Base-by-base conservation (phyloP, 2,329 filamentous ascomycete genomes). In the Huntiella bhutanensis region DNA sequence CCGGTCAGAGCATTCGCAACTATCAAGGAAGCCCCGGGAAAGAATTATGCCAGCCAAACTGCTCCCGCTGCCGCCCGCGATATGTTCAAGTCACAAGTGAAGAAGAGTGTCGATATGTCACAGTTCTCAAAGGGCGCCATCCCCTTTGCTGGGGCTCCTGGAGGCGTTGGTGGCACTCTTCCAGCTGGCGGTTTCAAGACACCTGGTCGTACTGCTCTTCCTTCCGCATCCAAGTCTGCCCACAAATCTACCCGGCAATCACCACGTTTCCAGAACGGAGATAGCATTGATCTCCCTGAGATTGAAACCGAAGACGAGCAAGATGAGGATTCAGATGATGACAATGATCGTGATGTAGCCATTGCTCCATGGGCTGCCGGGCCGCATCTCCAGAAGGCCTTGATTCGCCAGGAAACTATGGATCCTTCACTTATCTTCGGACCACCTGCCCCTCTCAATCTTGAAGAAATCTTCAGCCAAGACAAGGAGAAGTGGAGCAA, bases 381-480 rank as follows among this genome's bases (percentile, higher is more conserved):
- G 2, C 87, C 88, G 8, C 80, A 84, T 52, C 72, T 98, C 40
- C 75, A 80, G 13, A 69, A 74, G 45, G 73, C 84, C 47, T 72
- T 98, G 19, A 72, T 80, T 49, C 70, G 76, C 43, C 92, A 98
- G 59, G 87, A 98, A 60, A 74, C 77, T 7, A 71, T 91, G 54
- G 86, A 98, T 55, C 84, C 86, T 0, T 75, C 83, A 56, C 67
- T 73, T 34, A 82, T 98, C 45, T 98, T 98, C 57, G 91, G 91
- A 0, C 82, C 84, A 0, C 85, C 93, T 17, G 79, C 74, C 8
- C 83, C 86, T 10, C 69, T 98, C 53, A 84, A 85, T 56, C 91
- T 98, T 80, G 92, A 98, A 56, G 87, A 96, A 58, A 86, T 95
- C 32, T 98, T 98, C 63, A 81, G 73, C 62, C 84, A 86, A 60